Percentiles rank a stretch among this genome's conserved stretches.
These are phyloP conservation scores for Pleurotus sapidus DNA, from an alignment of 768 basidiomycete species.

Conservation along the genomic window DNA sequence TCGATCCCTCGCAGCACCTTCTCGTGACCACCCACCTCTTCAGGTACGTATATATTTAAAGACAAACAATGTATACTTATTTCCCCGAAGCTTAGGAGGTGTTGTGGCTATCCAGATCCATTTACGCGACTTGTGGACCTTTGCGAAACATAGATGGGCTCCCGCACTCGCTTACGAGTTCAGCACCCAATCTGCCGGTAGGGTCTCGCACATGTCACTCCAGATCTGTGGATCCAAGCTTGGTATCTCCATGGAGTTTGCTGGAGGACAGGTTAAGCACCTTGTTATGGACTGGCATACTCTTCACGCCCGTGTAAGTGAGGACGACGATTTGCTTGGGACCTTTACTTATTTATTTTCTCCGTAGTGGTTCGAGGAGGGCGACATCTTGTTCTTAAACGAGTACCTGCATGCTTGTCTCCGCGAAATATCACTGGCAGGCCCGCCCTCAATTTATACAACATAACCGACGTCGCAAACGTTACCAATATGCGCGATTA, in stretches of 20 bases:
- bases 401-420: slow-evolving; percentile 41
- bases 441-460: slow-evolving; percentile 43
- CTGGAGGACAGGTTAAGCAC: slow-evolving; percentile 37
- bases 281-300: slow-evolving; percentile 50
- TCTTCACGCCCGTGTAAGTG: slow-evolving; percentile 41
- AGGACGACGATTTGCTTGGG: not conserved
- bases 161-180: slow-evolving; percentile 38
- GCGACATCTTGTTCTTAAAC: slow-evolving; percentile 44
- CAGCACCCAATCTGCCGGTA: slow-evolving; percentile 30
- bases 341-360: not conserved
- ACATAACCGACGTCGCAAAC: slow-evolving; percentile 39
- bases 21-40: slow-evolving; percentile 41
- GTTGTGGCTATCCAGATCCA: slow-evolving; percentile 44
- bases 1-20: slow-evolving; percentile 44
- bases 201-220: slow-evolving; percentile 32
- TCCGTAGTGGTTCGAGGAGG: slow-evolving; percentile 47
- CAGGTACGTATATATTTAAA: slow-evolving; percentile 21
- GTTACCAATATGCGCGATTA: slow-evolving; percentile 45
- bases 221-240: slow-evolving; percentile 42
- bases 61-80: too few relatives aligned
- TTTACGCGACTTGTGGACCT: slow-evolving; percentile 54
- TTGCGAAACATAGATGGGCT: slow-evolving; percentile 50
- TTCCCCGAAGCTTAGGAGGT: slow-evolving; percentile 28
- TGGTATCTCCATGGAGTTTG: slow-evolving; percentile 38
- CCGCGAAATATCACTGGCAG: slow-evolving; percentile 32